phyloP scores from a whole-genome alignment of 768 basidiomycete species.

The Paxillus involutus region DNA sequence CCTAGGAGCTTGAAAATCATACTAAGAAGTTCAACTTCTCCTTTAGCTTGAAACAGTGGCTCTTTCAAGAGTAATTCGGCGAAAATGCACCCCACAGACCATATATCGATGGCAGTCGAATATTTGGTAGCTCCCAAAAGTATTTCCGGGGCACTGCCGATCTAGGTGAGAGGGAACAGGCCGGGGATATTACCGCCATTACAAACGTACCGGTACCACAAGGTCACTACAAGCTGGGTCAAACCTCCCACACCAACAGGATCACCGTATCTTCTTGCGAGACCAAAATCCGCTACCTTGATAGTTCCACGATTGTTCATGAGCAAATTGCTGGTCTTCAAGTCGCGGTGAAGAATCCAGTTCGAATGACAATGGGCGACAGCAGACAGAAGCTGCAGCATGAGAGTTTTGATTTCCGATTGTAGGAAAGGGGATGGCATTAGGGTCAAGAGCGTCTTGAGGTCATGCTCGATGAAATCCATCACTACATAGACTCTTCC shows the following conservation, averaged over 20 bases:
- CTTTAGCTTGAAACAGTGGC: slow-evolving; percentile 96
- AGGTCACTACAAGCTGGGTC: slow-evolving; percentile 96
- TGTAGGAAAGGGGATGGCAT: slow-evolving; percentile 98
- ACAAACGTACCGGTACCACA: slow-evolving; percentile 90
- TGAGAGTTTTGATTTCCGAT: slow-evolving; percentile 96
- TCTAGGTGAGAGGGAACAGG: slow-evolving; percentile 11
- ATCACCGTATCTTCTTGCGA: slow-evolving; percentile 94
- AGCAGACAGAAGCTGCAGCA: slow-evolving; percentile 91
- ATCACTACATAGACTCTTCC: slow-evolving; percentile 96
- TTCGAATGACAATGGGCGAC: slow-evolving; percentile 92
- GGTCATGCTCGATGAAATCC: slow-evolving; percentile 99
- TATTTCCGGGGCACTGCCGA: slow-evolving; percentile 86
- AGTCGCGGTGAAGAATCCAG: slow-evolving; percentile 96
- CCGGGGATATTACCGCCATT: slow-evolving; percentile 4
- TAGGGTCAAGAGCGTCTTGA: slow-evolving; percentile 90
- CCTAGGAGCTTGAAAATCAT: slow-evolving; percentile 97
- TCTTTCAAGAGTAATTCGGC: slow-evolving; percentile 94
- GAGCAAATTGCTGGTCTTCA: slow-evolving; percentile 96
- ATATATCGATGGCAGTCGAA: slow-evolving; percentile 95
- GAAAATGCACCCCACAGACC: slow-evolving; percentile 99
- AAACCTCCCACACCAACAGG: slow-evolving; percentile 95
- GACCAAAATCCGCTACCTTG: slow-evolving; percentile 98
- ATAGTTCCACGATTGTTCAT: slow-evolving; percentile 99
- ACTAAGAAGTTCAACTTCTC: slow-evolving; percentile 87
- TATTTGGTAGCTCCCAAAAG: slow-evolving; percentile 91